Base-by-base conservation (phyloP, 805 yeast species). In the Phaffomyces antillensis region DNA sequence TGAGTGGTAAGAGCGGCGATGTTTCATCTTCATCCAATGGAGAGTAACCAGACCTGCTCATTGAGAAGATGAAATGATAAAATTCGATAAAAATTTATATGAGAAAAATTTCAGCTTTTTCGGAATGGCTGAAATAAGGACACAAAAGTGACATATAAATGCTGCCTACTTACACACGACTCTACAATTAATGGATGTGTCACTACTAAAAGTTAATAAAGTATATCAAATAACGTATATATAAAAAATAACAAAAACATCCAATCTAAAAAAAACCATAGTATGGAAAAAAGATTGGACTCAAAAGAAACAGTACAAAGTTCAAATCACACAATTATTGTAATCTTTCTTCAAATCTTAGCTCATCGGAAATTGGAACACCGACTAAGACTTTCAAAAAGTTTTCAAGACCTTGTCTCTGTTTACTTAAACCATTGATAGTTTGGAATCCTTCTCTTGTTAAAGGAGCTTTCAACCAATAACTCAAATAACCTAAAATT, bases 381-480 rank as follows among this genome's bases (percentile, higher is more conserved):
- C 98, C 98, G 53, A 90, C 87, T 60, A 90, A 75, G 54, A 88
- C 80, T 63, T 96, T 82, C 68, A 90, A 71, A 62, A 90, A 79
- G 73, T 89, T 91, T 71, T 90, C 98, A 53, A 90, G 71, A 42
- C 95, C 96, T 56, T 82, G 76, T 63, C 96, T 83, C 73, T 91
- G 98, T 70, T 90, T 91, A 78, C 88, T 91, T 64, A 90, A 76
- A 25, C 97, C 96, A 60, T 90, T 90, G 59, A 90, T 86, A 30
- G 96, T 83, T 62, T 86, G 83, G 68, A 74, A 86, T 5, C 96
- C 96, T 41, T 88, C 86, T 69, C 91, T 86, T 41, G 95, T 82
- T 56, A 90, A 77, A 52, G 98, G 98, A 2, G 97, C 97, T 74
- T 90, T 90, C 62, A 91, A 80, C 97, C 97, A 90, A 71, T 90